Base-by-base conservation (phyloP, 2,329 filamentous ascomycete species). In the Botrytis medusae region DNA sequence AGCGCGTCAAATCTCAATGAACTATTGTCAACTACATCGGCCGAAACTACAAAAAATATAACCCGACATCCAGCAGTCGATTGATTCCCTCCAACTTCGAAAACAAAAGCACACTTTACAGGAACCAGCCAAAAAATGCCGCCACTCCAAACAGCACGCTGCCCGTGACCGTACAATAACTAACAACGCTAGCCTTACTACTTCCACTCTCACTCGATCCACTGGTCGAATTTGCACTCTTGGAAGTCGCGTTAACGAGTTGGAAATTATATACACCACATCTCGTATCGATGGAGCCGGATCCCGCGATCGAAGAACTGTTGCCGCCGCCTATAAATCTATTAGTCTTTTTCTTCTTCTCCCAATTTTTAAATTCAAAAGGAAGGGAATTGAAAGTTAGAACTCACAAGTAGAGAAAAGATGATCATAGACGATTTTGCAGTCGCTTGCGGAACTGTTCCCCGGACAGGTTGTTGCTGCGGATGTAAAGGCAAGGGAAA, bases 121-220 rank as follows among this genome's bases (percentile, higher is more conserved):
- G 48, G 32, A 69, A 69, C n/a, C 65, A 69, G 20, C 65, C 65
- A 37, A 69, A 69, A 8, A 69, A 25, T 1, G 48, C 65, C n/a
- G 65, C 65, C 20, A 69, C 65, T 16, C 65, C 65, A 25, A 42
- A 25, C 37, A 69, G 48, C 48, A 57, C 16, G 18, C 65, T 57
- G 16, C 48, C 48, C 18, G 65, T 57, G 9, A 69, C 48, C 10
- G 54, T 69, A 14, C 48, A 69, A 42, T 69, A 69, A 25, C 65
- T 69, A 25, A 69, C n/a, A 22, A n/a, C 65, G 14, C 65, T 68
- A 7, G n/a, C 16, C n/a, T 68, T 68, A 37, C 48, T 34, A 68
- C 48, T 25, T 32, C 65, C 48, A 44, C 65, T 69, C 37, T 57
- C 40, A 69, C 65, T 69, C 37, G 48, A 68, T 4, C n/a, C 25